phyloP scores from a whole-genome alignment of 352 stramenopile genomes.

The Salisapilia sapeloensis region DNA sequence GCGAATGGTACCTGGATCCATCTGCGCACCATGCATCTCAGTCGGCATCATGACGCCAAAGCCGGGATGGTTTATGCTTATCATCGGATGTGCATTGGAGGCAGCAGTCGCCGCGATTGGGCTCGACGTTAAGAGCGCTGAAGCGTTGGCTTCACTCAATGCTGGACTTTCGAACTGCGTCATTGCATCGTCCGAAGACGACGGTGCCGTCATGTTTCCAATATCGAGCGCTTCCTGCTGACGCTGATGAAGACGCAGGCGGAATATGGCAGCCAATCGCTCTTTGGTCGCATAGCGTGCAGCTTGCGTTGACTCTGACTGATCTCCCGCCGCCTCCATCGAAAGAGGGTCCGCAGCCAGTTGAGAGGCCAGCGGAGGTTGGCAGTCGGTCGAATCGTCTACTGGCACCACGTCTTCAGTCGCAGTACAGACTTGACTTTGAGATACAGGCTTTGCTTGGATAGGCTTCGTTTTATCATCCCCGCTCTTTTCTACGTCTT shows the following conservation, averaged over 20 bases:
- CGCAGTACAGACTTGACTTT: no score
- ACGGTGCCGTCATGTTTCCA: slow-evolving; percentile 5
- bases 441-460: no score
- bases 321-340: no score
- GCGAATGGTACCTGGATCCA: slow-evolving; percentile 46
- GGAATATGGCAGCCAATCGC: slow-evolving; percentile 45
- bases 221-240: slow-evolving; percentile 7
- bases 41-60: not conserved
- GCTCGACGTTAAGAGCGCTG: slow-evolving; percentile 3
- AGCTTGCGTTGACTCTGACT: no score
- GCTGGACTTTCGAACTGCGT: slow-evolving; percentile 1
- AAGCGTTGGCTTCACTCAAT: slow-evolving; percentile 2
- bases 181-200: slow-evolving; percentile 11
- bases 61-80: slow-evolving; percentile 1
- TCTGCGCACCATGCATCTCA: slow-evolving; percentile 17
- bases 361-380: no score
- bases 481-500: slow-evolving; percentile 1
- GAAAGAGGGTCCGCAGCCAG: no score
- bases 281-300: slow-evolving; percentile 13
- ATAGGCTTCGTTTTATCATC: no score
- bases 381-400: no score
- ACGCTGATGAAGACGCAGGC: slow-evolving; percentile 26
- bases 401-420: no score
- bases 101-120: slow-evolving; percentile 12
- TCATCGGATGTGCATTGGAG: slow-evolving; percentile 7